phyloP scores from a whole-genome alignment of 2,329 filamentous ascomycete species.

The Lachnellula subtilissima region DNA sequence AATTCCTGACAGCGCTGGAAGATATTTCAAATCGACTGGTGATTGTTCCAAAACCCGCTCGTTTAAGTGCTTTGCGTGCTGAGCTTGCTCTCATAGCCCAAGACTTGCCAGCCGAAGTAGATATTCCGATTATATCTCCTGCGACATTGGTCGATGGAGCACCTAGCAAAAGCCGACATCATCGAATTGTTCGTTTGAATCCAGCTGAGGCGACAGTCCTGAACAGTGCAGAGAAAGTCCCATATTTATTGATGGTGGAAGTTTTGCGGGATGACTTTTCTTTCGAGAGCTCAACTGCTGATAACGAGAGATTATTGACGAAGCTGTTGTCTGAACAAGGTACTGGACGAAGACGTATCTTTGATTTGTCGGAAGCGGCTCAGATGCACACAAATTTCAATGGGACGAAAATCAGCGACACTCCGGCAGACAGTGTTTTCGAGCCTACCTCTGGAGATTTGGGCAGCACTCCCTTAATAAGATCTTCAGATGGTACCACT shows the following conservation, averaged over 20 bases:
- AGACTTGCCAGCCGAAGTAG: conserved; percentile 76
- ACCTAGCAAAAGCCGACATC: conserved; percentile 71
- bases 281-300: conserved; percentile 69
- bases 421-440: conserved; percentile 65
- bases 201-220: conserved; percentile 79
- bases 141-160: conserved; percentile 67
- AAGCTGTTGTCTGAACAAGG: conserved; percentile 54
- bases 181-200: conserved; percentile 77
- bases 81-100: conserved; percentile 77
- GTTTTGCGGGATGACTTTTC: conserved; percentile 77
- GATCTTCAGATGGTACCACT: conserved; percentile 48
- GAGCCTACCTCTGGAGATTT: conserved; percentile 77
- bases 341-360: conserved; percentile 52
- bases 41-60: conserved; percentile 73
- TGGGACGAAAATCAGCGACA: conserved; percentile 36
- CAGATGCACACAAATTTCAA: conserved; percentile 32
- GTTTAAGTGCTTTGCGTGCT: conserved; percentile 73
- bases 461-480: conserved; percentile 66
- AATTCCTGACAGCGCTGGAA: conserved; percentile 74
- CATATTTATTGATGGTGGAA: conserved; percentile 80
- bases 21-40: conserved; percentile 83
- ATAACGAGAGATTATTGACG: conserved; percentile 63
- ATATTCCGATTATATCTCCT: conserved; percentile 77
- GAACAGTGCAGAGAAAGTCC: conserved; percentile 82
- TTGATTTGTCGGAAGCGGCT: conserved; percentile 66